Percentiles rank a stretch among this genome's conserved stretches.
Evolutionary conservation across 164 flowering plant species (phyloP).

Genomic region (Sedum album): DNA sequence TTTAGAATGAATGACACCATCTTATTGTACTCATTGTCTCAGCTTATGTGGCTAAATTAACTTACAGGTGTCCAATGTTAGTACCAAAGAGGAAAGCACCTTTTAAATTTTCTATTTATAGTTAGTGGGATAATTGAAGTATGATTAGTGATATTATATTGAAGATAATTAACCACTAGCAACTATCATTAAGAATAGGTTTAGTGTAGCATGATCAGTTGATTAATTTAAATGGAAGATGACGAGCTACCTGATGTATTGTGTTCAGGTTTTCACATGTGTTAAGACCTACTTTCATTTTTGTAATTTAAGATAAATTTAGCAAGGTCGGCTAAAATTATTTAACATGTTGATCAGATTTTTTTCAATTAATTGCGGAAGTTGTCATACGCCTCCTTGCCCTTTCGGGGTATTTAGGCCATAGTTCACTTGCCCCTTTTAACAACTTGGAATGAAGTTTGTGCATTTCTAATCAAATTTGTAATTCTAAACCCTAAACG

Average conservation of each 20-base stretch:
- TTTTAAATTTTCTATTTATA: conserved; percentile 3
- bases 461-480: too few relatives aligned
- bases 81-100: neutral
- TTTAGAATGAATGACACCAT: too few relatives aligned
- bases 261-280: neutral
- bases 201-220: neutral
- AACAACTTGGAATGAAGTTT: too few relatives aligned
- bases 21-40: too few relatives aligned
- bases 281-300: neutral
- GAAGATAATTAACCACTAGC: neutral
- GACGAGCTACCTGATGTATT: conserved; percentile 1
- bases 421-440: neutral
- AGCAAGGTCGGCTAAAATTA: neutral
- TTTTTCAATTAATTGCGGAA: too few relatives aligned
- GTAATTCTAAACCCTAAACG: too few relatives aligned
- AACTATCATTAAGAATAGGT: neutral
- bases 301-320: neutral
- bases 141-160: neutral
- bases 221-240: neutral
- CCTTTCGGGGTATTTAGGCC: neutral
- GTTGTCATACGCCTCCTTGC: neutral
- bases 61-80: neutral
- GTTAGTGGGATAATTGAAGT: neutral
- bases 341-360: neutral
- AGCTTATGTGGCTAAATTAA: neutral